These are phyloP conservation scores for Candida odintsovae DNA, from an alignment of 805 yeast species.

Conservation along the genomic window DNA sequence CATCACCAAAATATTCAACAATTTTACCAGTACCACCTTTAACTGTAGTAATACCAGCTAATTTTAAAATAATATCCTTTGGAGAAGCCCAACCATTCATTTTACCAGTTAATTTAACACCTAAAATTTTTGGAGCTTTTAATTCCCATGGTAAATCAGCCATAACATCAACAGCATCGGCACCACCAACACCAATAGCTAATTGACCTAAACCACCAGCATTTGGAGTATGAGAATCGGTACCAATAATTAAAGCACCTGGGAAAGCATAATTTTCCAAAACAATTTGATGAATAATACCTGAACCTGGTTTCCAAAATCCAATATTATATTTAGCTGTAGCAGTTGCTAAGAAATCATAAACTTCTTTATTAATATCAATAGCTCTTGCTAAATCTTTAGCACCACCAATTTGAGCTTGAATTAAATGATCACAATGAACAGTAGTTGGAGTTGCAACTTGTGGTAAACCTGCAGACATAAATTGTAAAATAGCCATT, in stretches of 20 bases:
- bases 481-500: slow-evolving; percentile 95
- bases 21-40: slow-evolving; percentile 98
- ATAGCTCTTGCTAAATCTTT: slow-evolving; percentile 82
- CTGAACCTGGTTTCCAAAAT: slow-evolving; percentile 99
- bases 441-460: slow-evolving; percentile 95
- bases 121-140: slow-evolving; percentile 93
- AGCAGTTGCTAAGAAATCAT: slow-evolving; percentile 83
- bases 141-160: slow-evolving; percentile 95
- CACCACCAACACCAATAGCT: slow-evolving; percentile 99
- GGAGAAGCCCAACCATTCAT: slow-evolving; percentile 97
- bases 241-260: slow-evolving; percentile 93
- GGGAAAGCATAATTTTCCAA: slow-evolving; percentile 96
- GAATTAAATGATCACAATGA: slow-evolving; percentile 97
- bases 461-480: slow-evolving; percentile 88
- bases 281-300: slow-evolving; percentile 95
- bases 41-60: slow-evolving; percentile 92
- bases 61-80: slow-evolving; percentile 87
- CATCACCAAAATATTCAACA: slow-evolving; percentile 95
- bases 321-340: slow-evolving; percentile 95
- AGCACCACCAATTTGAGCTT: slow-evolving; percentile 89
- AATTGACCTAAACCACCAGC: slow-evolving; percentile 98
- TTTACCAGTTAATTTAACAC: slow-evolving; percentile 90
- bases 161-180: slow-evolving; percentile 97
- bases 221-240: slow-evolving; percentile 96
- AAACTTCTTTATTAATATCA: slow-evolving; percentile 88